A percentile compares a stretch with the other conserved stretches of the same genome.
phyloP scores from a whole-genome alignment of 257 asterid species.

The Lycium ferocissimum region DNA sequence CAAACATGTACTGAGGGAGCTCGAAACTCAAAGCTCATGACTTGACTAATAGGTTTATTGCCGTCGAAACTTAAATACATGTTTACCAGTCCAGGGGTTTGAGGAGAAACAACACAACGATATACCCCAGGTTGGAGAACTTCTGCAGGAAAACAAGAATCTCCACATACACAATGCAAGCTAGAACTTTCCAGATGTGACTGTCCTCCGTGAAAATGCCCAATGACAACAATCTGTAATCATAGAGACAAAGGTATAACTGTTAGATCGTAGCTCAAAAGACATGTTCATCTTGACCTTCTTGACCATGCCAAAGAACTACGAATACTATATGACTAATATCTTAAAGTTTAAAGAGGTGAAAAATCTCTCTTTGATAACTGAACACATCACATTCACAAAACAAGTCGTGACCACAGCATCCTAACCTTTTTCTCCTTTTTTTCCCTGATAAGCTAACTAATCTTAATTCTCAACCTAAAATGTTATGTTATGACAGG shows the following conservation, averaged over 20 bases:
- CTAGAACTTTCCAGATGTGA: constrained; percentile 47
- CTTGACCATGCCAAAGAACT: constrained; percentile 2
- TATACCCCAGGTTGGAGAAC: constrained; percentile 79
- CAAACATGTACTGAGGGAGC: constrained; percentile 52
- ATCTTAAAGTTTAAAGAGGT: constrained; percentile 6
- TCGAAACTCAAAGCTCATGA: constrained; percentile 73
- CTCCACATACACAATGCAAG: constrained; percentile 74
- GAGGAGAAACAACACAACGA: constrained; percentile 71
- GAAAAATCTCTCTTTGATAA: background rate
- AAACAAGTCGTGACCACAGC: background rate
- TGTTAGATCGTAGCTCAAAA: constrained; percentile 12
- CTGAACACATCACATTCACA: constrained; percentile 13
- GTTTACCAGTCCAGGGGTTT: constrained; percentile 67
- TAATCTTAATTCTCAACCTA: background rate
- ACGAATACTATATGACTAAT: background rate
- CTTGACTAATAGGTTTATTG: constrained; percentile 77
- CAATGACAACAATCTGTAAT: constrained; percentile 82
- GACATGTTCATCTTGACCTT: background rate
- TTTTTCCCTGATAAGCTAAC: background rate
- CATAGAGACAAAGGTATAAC: constrained; percentile 26
- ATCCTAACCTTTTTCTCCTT: background rate
- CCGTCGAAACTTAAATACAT: constrained; percentile 86
- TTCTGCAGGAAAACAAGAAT: constrained; percentile 59
- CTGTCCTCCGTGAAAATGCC: constrained; percentile 61
- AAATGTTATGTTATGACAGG: background rate